Evolutionary conservation across 257 asterid species (phyloP).

Genomic region (Voacanga thouarsii): DNA sequence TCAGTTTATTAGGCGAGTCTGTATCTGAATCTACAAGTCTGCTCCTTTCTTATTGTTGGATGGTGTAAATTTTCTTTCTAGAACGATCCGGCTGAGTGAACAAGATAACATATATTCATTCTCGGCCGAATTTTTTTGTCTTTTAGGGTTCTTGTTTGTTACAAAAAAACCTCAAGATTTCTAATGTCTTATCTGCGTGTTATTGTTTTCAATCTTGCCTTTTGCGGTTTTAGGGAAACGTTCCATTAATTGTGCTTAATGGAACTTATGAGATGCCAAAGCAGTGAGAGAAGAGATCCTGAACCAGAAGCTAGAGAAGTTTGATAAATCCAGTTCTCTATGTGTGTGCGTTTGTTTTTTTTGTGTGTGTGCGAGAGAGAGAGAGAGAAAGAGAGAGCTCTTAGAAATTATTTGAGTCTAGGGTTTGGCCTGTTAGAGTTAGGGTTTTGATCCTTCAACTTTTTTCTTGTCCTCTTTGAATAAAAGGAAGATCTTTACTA

Average conservation of each 20-base stretch:
- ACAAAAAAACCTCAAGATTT: neutral
- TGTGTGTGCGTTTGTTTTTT: neutral
- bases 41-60: neutral
- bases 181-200: neutral
- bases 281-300: neutral
- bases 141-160: slow-evolving; percentile 9
- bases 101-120: neutral
- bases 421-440: slow-evolving; percentile 7
- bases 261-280: neutral
- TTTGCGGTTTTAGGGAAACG: neutral
- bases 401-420: slow-evolving; percentile 6
- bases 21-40: slow-evolving; percentile 1
- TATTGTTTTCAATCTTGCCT: neutral
- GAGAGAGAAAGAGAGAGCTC: neutral
- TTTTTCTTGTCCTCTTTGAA: slow-evolving; percentile 1
- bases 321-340: neutral
- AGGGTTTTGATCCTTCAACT: slow-evolving; percentile 15
- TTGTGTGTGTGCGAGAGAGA: neutral
- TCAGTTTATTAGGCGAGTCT: neutral
- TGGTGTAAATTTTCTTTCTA: neutral
- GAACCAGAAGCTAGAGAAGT: neutral
- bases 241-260: neutral
- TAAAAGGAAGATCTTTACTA: slow-evolving; percentile 1
- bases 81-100: neutral
- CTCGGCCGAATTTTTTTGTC: neutral